Evolutionary conservation across 768 basidiomycete species (phyloP), one percentile per base, ranked within the genome.

Genomic region (Pleurotus eryngii): DNA sequence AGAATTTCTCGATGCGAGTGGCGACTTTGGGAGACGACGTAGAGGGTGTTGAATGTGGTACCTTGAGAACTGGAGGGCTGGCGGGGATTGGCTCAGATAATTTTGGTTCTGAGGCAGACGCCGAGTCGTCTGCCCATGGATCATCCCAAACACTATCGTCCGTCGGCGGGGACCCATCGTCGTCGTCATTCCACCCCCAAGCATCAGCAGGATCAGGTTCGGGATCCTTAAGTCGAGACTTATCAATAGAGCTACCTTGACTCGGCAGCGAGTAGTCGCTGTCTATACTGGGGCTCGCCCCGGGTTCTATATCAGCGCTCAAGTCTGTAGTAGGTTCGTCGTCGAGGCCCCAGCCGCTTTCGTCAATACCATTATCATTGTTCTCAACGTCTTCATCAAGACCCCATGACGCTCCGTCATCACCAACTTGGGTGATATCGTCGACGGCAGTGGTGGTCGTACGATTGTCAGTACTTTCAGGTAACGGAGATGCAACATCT

Each of bases 111-210:
- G 30, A 35, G 30, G 30, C 30, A 35, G 30, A 35, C 30, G 61
- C 60, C 24, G 72, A 60, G 14, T 70, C 69, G 26, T 89, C 85
- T 45, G 72, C 79, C 90, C 89, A 90, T 2, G 87, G 84, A 60
- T 89, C 82, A 51, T 89, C 89, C 80, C 85, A 86, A 14, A 75
- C 68, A 27, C 65, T 64, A 20, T 74, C 69, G 15, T 61, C 45
- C 39, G 26, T 35, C 24, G 60, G 69, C 9, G 69, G 68, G 6
- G 17, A 30, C 8, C 65, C 49, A 5, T 71, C 75, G 11, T 76
- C 76, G 27, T 83, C 83, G 42, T 84, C 83, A 39, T 89, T 85
- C 85, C 85, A 90, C 2, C 86, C 91, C 90, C 91, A 92, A 0
- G 88, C 83, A 62, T 87, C 84, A 14, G 69, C 74, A 7, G 82